Evolutionary conservation across 305 asterid genomes (phyloP).

Genomic region (Fraxinus ornus): DNA sequence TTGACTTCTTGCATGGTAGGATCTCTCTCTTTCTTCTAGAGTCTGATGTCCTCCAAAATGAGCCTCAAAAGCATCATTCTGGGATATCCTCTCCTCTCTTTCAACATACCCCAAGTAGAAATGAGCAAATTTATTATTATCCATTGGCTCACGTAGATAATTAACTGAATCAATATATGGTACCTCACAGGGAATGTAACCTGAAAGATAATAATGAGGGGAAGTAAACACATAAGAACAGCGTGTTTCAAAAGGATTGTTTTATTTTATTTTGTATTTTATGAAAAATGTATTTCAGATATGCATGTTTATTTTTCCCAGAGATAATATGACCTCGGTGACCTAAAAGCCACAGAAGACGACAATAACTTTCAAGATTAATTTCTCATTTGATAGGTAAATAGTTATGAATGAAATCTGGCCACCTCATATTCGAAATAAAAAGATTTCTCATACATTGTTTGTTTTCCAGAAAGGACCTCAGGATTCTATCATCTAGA

Average conservation of each 20-base stretch:
- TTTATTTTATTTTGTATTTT: not conserved
- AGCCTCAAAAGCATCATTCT: slow-evolving; percentile 37
- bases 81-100: slow-evolving; percentile 48
- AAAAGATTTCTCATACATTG: not conserved
- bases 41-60: slow-evolving; percentile 90
- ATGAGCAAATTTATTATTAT: slow-evolving; percentile 51
- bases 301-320: not conserved
- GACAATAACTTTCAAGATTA: not conserved
- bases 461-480: not conserved
- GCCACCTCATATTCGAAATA: not conserved
- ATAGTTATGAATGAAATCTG: slow-evolving; percentile 1
- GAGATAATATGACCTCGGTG: not conserved
- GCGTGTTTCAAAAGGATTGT: slow-evolving; percentile 14
- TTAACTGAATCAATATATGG: slow-evolving; percentile 60
- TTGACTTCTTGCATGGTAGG: slow-evolving; percentile 68
- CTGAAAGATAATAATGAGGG: slow-evolving; percentile 44
- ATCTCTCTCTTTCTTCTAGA: slow-evolving; percentile 67
- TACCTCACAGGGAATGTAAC: slow-evolving; percentile 73
- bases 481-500: not conserved
- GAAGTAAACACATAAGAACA: not conserved
- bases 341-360: not conserved
- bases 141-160: slow-evolving; percentile 69
- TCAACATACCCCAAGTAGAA: slow-evolving; percentile 70
- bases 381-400: not conserved
- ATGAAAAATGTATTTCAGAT: not conserved